Base-by-base conservation (phyloP, 805 yeast genomes). In the Ogataea siamensis region DNA sequence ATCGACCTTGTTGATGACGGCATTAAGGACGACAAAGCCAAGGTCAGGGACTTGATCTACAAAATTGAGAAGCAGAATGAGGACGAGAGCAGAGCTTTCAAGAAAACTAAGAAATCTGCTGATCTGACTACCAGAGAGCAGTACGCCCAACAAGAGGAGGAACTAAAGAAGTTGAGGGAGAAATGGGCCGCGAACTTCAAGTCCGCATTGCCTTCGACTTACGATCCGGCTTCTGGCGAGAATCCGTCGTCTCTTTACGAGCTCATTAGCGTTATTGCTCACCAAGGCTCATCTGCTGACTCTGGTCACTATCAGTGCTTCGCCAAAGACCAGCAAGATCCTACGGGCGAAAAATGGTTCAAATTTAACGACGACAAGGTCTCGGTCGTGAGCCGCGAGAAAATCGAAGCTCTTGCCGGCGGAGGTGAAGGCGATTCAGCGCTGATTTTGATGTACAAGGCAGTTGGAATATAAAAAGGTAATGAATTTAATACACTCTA, bases 391-490 rank as follows among this genome's bases (percentile, higher is more conserved):
- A 78, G 73, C 45, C 83, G 78, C 55, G 93, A 88, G 35, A 87
- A 78, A 57, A 79, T 93, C 44, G 96, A 88, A 60, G 63, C 74
- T 40, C 71, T 93, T 49, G 85, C 97, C 5, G 99, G 99, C 29
- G 99, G 99, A 40, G 97, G 98, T 41, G 99, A 94, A 67, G 79
- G 95, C 51, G 99, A 93, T 63, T 80, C 93, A 54, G 99, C 99
- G 2, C 74, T 93, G 61, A 81, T 93, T 39, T 71, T 91, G 50
- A 66, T 93, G 39, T 93, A 93, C 68, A 83, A 82, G 58, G 94
- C 87, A 5, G 76, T 83, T 47, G 95, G 91, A 13, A 22, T 40
- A 32, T 37, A 40, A 33, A 35, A 35, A 24, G 25, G 33, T 23
- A 33, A 33, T 33, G 37, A 23, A 24, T 33, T 28, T 33, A 16